Evolutionary conservation across 2,329 filamentous ascomycete species (phyloP).

Genomic region (Chrysosporium keratinophilum): DNA sequence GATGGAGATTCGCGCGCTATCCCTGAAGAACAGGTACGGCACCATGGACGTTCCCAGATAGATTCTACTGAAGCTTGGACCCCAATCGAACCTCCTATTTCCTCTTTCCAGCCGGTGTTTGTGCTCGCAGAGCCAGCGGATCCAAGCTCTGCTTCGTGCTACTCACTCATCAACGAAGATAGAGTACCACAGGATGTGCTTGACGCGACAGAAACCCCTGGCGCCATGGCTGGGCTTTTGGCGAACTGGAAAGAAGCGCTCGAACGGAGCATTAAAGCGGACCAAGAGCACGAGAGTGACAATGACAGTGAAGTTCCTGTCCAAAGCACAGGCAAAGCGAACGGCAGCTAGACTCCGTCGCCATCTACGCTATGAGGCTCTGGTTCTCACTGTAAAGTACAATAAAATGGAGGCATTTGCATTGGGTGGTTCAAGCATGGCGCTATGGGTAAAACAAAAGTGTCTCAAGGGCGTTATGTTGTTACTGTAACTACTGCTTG

Average conservation of each 20-base stretch:
- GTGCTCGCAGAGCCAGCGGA: slow-evolving; percentile 74
- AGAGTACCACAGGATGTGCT: slow-evolving; percentile 78
- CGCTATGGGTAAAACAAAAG: not conserved
- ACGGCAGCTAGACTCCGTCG: not conserved
- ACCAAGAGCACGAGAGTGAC: slow-evolving; percentile 27
- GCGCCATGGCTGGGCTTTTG: slow-evolving; percentile 71
- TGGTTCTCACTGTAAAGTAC: not conserved
- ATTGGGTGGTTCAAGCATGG: not conserved
- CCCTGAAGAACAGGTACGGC: slow-evolving; percentile 21
- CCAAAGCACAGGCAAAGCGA: not conserved
- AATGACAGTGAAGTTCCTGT: slow-evolving; percentile 14
- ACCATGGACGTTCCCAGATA: not conserved
- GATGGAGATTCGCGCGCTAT: slow-evolving; percentile 18
- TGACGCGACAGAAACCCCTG: slow-evolving; percentile 57
- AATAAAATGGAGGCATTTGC: not conserved
- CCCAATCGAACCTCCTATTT: slow-evolving; percentile 1
- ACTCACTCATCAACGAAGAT: slow-evolving; percentile 4
- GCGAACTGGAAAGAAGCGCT: slow-evolving; percentile 59
- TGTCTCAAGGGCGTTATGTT: not conserved
- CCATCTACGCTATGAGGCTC: not conserved
- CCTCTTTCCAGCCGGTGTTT: slow-evolving; percentile 50
- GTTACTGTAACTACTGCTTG: too few species aligned
- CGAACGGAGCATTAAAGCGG: slow-evolving; percentile 33
- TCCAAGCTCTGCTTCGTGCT: slow-evolving; percentile 53
- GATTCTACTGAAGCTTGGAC: not conserved